phyloP scores from a whole-genome alignment of 495 filamentous ascomycete species.

The Lindgomyces ingoldianus region DNA sequence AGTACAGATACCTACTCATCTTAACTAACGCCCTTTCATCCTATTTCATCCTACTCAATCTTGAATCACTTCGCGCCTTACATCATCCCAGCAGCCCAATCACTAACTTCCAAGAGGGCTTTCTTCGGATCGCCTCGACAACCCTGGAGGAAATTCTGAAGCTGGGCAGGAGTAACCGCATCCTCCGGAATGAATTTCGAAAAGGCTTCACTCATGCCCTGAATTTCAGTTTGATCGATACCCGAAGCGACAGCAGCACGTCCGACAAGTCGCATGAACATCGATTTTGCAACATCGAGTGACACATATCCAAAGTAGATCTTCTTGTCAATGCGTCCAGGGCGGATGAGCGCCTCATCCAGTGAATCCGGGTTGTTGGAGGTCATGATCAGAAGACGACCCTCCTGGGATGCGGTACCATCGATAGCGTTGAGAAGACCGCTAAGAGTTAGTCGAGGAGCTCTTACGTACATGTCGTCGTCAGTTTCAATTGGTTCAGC shows the following conservation, averaged over 20 bases:
- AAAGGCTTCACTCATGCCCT: constrained; percentile 54
- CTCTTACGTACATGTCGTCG: background rate
- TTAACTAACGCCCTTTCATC: too few species aligned
- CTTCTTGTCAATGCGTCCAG: constrained; percentile 77
- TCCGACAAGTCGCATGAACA: constrained; percentile 22
- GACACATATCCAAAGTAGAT: constrained; percentile 57
- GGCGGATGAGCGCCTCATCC: constrained; percentile 73
- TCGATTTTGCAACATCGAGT: background rate
- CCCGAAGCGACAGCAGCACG: background rate
- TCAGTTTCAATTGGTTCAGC: too few species aligned
- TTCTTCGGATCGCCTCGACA: constrained; percentile 12
- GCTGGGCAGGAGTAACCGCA: constrained; percentile 64
- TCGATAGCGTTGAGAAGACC: constrained; percentile 79
- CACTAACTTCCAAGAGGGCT: constrained; percentile 7
- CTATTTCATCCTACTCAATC: too few species aligned
- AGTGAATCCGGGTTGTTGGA: constrained; percentile 77
- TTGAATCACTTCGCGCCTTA: too few species aligned
- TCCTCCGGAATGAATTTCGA: constrained; percentile 53
- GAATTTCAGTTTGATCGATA: constrained; percentile 43
- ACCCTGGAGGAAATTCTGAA: constrained; percentile 58
- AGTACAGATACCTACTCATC: too few species aligned
- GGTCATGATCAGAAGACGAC: constrained; percentile 83
- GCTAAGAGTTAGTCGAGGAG: constrained; percentile 65
- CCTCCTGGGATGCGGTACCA: constrained; percentile 77
- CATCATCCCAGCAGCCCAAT: constrained; percentile 6